Conservation (phyloP, 148 eudicot genomes). For the Amaranthus hypochondriacus region DNA sequence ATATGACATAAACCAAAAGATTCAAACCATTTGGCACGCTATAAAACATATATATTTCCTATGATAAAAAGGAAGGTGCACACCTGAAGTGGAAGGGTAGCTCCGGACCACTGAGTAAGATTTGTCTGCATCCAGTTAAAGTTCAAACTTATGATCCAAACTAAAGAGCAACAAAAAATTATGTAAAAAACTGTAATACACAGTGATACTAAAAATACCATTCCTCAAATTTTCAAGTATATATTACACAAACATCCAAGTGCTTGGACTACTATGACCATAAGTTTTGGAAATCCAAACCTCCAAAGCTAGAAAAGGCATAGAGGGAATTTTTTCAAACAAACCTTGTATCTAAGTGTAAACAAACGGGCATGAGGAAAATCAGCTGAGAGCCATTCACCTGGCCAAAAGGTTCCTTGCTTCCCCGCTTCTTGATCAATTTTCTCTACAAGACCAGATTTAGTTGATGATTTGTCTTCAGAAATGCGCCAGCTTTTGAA, state of each 20-base stretch:
- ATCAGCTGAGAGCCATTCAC: constrained; percentile 93
- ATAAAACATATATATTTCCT: not conserved
- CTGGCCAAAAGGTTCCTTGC: constrained; percentile 97
- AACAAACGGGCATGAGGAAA: constrained; percentile 94
- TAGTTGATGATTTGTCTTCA: constrained; percentile 90
- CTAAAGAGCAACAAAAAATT: not conserved
- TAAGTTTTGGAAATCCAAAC: not conserved
- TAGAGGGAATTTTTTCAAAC: constrained; percentile 23
- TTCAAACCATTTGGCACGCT: not conserved
- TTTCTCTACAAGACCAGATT: constrained; percentile 98
- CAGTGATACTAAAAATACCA: not conserved
- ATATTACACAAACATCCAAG: not conserved
- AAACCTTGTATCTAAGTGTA: constrained; percentile 94
- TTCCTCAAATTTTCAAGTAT: not conserved
- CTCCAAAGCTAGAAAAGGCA: constrained; percentile 10
- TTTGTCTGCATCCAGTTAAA: constrained; percentile 62
- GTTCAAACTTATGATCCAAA: constrained; percentile 16
- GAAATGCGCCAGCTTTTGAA: constrained; percentile 95
- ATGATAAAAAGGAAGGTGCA: constrained; percentile 13
- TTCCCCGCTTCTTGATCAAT: constrained; percentile 98
- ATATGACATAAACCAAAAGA: not conserved
- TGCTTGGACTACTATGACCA: not conserved
- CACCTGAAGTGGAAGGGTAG: constrained; percentile 99
- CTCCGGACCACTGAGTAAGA: constrained; percentile 99
- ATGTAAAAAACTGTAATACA: not conserved